Conservation (phyloP, 495 filamentous ascomycete genomes). For the Sporormia fimetaria region DNA sequence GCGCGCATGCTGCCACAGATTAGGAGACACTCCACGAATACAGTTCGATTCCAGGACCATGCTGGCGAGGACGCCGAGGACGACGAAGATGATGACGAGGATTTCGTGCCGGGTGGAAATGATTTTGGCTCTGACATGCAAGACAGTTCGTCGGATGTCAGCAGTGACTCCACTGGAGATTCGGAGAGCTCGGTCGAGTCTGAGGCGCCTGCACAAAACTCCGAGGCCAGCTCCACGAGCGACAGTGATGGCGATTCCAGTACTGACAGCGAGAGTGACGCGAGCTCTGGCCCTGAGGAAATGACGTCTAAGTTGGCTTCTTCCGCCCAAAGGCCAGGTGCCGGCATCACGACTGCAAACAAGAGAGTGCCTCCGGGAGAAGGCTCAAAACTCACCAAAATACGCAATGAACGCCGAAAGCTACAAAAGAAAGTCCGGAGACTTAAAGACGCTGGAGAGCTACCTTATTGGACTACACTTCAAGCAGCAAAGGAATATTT, state of each 20-base stretch:
- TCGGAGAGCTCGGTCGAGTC: constrained; percentile 1
- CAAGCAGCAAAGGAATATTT: too few species aligned
- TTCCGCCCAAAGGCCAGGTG: too few species aligned
- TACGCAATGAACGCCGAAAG: neutral
- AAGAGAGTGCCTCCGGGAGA: neutral
- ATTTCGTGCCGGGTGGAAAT: constrained; percentile 21
- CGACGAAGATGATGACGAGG: constrained; percentile 18
- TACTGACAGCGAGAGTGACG: neutral
- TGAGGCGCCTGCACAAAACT: constrained; percentile 6
- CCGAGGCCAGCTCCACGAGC: too few species aligned
- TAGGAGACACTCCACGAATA: neutral
- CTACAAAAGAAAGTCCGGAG: neutral
- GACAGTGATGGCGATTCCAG: too few species aligned
- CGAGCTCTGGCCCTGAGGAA: neutral
- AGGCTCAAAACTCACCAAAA: neutral
- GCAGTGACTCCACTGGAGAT: constrained; percentile 2
- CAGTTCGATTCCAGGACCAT: constrained; percentile 4
- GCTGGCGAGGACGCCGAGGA: constrained; percentile 4
- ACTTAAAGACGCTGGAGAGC: neutral
- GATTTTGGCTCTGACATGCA: constrained; percentile 15
- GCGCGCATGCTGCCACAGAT: neutral
- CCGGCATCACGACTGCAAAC: too few species aligned
- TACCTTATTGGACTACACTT: neutral
- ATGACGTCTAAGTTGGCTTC: neutral
- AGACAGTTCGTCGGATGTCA: constrained; percentile 11